A percentile compares a stretch with the other conserved stretches of the same genome.
Conservation (phyloP, 768 basidiomycete species). For the Terana coerulea region DNA sequence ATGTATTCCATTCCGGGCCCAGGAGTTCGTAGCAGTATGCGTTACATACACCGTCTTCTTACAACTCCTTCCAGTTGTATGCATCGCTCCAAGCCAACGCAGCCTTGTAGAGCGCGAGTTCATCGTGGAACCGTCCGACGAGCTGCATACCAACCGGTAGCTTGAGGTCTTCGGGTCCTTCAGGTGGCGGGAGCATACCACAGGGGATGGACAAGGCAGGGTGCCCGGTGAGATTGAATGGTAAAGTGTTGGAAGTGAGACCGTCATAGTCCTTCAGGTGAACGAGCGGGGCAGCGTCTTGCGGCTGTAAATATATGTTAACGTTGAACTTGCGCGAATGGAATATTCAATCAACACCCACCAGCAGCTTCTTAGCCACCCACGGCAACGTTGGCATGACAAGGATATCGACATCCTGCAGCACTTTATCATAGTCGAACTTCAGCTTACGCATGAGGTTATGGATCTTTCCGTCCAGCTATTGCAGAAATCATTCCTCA, state of each 20-base stretch:
- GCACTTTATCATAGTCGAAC: conserved; percentile 30
- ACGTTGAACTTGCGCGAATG: neutral
- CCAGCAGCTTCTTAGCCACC: conserved; percentile 25
- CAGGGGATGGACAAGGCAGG: conserved; percentile 41
- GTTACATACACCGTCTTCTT: too few species aligned
- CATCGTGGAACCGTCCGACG: conserved; percentile 27
- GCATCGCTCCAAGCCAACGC: conserved; percentile 22
- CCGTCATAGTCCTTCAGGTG: conserved; percentile 18
- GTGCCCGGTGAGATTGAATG: conserved; percentile 35
- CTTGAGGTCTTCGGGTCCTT: conserved; percentile 30
- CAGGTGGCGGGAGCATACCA: conserved; percentile 34
- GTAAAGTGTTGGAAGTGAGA: conserved; percentile 17
- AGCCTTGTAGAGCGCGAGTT: conserved; percentile 21
- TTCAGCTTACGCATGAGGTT: conserved; percentile 35
- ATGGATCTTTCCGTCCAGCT: conserved; percentile 31
- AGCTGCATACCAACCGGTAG: conserved; percentile 44
- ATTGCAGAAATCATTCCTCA: neutral
- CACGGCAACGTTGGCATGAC: conserved; percentile 35
- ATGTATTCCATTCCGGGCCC: too few species aligned
- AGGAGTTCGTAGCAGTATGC: too few species aligned
- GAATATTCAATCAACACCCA: neutral
- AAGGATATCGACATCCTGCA: conserved; percentile 29
- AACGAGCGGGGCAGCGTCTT: conserved; percentile 23
- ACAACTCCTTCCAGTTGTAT: conserved; percentile 18
- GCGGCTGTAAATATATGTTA: conserved; percentile 13